Evolutionary conservation across 2,329 filamentous ascomycete species (phyloP).

Genomic region (Aspergillus pseudoviridinutans): DNA sequence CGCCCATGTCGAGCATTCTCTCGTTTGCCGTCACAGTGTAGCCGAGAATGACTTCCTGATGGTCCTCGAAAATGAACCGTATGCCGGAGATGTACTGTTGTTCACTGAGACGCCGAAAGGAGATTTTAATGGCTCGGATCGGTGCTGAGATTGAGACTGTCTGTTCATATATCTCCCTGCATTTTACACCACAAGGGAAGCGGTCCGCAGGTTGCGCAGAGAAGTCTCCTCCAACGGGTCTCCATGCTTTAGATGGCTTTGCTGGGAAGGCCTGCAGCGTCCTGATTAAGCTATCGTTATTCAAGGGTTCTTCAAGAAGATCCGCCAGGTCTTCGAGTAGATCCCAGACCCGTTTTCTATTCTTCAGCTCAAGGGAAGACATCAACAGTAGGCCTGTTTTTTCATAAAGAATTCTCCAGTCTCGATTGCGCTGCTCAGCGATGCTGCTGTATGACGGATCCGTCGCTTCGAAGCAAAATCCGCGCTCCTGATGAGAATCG

Average conservation of each 20-base stretch:
- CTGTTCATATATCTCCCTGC: slow-evolving; percentile 11
- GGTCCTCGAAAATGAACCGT: no score
- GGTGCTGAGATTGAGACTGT: slow-evolving; percentile 2
- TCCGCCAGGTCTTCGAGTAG: slow-evolving; percentile 9
- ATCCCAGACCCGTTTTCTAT: slow-evolving; percentile 16
- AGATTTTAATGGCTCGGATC: slow-evolving; percentile 11
- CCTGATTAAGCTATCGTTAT: background rate
- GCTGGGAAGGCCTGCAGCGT: slow-evolving; percentile 1
- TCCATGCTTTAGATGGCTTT: slow-evolving; percentile 3
- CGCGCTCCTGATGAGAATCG: slow-evolving; percentile 10
- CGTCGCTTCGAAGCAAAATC: slow-evolving; percentile 14
- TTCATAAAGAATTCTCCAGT: slow-evolving; percentile 23
- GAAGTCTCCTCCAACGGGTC: slow-evolving; percentile 8
- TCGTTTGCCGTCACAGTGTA: background rate
- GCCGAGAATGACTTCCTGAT: no score
- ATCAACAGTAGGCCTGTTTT: slow-evolving; percentile 3
- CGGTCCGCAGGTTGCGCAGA: background rate
- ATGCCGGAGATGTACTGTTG: slow-evolving; percentile 10
- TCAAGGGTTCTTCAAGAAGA: slow-evolving; percentile 6
- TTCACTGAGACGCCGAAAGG: slow-evolving; percentile 9
- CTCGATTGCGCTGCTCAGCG: slow-evolving; percentile 1
- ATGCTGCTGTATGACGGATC: slow-evolving; percentile 1
- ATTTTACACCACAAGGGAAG: slow-evolving; percentile 7
- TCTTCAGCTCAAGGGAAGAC: slow-evolving; percentile 6
- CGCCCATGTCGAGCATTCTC: background rate